Evolutionary conservation across 306 rosid genomes (phyloP).

Genomic region (Malus fusca): DNA sequence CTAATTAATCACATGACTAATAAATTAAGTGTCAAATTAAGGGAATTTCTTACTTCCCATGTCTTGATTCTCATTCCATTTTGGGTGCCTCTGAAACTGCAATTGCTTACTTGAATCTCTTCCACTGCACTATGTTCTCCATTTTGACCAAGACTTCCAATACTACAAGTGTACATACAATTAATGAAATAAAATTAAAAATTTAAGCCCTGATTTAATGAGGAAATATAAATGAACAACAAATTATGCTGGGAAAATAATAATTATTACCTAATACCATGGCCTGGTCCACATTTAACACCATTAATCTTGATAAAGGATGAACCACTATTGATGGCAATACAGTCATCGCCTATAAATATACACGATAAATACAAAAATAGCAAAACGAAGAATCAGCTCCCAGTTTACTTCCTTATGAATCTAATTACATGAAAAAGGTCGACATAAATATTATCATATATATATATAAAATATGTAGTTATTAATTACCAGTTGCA

Average conservation of each 20-base stretch:
- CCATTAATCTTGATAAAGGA: conserved; percentile 25
- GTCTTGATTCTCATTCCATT: conserved; percentile 65
- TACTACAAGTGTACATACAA: conserved; percentile 7
- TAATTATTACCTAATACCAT: conserved; percentile 38
- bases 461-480: neutral
- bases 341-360: conserved; percentile 46
- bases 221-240: no score
- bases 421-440: neutral
- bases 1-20: neutral
- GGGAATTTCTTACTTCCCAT: conserved; percentile 19
- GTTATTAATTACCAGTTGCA: conserved; percentile 24
- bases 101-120: conserved; percentile 31
- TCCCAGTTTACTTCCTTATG: neutral
- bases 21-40: neutral
- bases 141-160: conserved; percentile 42
- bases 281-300: conserved; percentile 51
- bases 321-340: conserved; percentile 36
- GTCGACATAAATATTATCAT: neutral
- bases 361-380: neutral
- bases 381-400: neutral
- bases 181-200: neutral
- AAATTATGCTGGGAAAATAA: no score
- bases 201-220: neutral
- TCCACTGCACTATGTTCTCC: conserved; percentile 24
- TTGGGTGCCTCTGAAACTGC: conserved; percentile 25